Evolutionary conservation across 2,329 filamentous ascomycete species (phyloP).

Genomic region (Ophiostoma montium): DNA sequence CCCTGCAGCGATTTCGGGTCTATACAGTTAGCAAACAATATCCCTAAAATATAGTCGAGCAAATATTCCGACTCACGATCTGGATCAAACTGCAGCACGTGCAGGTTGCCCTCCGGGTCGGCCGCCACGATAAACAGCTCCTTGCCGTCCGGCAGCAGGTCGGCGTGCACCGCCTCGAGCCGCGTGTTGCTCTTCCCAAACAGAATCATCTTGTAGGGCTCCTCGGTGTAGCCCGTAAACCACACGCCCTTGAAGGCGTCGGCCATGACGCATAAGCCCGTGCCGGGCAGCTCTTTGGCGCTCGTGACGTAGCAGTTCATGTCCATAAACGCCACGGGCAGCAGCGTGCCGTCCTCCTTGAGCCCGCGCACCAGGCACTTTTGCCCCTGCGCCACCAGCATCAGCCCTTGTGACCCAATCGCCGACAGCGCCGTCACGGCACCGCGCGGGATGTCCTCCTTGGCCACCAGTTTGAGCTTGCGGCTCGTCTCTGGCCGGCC

Average conservation of each 20-base stretch:
- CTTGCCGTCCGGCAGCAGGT: slow-evolving; percentile 77
- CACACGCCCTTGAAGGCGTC: slow-evolving; percentile 90
- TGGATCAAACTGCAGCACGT: slow-evolving; percentile 86
- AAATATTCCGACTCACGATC: slow-evolving; percentile 53
- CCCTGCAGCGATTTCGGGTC: slow-evolving; percentile 90
- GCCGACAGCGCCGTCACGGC: slow-evolving; percentile 77
- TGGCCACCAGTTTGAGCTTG: slow-evolving; percentile 71
- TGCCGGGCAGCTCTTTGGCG: slow-evolving; percentile 70
- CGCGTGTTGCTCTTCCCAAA: slow-evolving; percentile 75
- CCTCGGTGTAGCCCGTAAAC: slow-evolving; percentile 93
- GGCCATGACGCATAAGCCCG: slow-evolving; percentile 73
- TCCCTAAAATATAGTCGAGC: too few species aligned
- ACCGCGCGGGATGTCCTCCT: slow-evolving; percentile 82
- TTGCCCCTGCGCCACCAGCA: slow-evolving; percentile 84
- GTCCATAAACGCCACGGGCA: slow-evolving; percentile 94
- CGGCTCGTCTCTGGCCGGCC: slow-evolving; percentile 73
- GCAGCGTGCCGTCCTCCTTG: slow-evolving; percentile 83
- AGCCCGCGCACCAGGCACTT: slow-evolving; percentile 95
- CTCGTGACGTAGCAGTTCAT: slow-evolving; percentile 87
- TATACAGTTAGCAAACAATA: slow-evolving; percentile 21
- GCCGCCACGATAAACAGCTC: slow-evolving; percentile 71
- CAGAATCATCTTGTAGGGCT: slow-evolving; percentile 88
- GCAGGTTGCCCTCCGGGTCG: slow-evolving; percentile 74
- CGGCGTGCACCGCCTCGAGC: slow-evolving; percentile 66
- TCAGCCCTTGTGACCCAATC: slow-evolving; percentile 74